These are phyloP conservation scores for Phaeosphaeria sp. DNA, from an alignment of 2,329 filamentous ascomycete species.

Conservation along the genomic window DNA sequence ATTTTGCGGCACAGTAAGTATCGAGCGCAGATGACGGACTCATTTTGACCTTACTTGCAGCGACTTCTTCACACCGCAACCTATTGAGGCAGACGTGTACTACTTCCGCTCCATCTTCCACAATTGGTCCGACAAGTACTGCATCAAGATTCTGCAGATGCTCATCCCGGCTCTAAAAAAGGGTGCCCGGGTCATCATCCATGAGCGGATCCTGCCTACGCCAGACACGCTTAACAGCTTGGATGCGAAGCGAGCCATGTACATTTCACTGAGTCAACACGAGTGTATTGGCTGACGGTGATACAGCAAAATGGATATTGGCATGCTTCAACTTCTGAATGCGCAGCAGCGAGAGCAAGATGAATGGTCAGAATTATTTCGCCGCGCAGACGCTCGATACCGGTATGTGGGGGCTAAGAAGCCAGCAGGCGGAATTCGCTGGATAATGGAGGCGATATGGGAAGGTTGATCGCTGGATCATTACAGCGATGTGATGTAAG, in stretches of 20 bases:
- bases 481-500: too few relatives aligned
- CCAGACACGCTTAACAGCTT: constrained; percentile 8
- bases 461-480: too few relatives aligned
- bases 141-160: constrained; percentile 13
- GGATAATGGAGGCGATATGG: constrained; percentile 23
- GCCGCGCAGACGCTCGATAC: constrained; percentile 12
- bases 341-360: constrained; percentile 15
- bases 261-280: constrained; percentile 1
- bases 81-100: constrained; percentile 28
- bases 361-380: constrained; percentile 19
- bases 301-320: constrained; percentile 23
- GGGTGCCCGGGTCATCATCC: background rate
- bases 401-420: constrained; percentile 16
- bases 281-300: constrained; percentile 3
- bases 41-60: background rate
- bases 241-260: constrained; percentile 21
- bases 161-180: background rate
- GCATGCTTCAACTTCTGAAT: constrained; percentile 23
- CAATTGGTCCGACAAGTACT: constrained; percentile 47
- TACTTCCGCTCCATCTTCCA: constrained; percentile 39
- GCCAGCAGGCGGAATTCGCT: constrained; percentile 12
- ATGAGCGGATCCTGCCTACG: background rate
- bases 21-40: background rate
- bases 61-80: constrained; percentile 12
- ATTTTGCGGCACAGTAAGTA: constrained; percentile 16